These are phyloP conservation scores for Candida glaebosa DNA, from an alignment of 805 yeast species.

Conservation along the genomic window DNA sequence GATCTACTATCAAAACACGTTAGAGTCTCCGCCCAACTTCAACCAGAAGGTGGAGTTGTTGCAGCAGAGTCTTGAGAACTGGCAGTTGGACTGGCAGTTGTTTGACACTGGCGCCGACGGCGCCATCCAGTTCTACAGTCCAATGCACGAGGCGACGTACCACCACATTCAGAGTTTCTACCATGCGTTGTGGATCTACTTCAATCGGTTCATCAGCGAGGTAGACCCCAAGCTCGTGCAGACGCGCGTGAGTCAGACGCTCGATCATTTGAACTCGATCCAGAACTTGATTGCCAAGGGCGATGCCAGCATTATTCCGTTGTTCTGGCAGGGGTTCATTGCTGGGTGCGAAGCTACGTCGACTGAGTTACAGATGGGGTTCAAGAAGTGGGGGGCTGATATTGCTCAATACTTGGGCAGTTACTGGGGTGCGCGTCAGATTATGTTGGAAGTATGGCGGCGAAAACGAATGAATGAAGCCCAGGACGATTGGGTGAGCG, in stretches of 20 bases:
- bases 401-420: slow-evolving; percentile 58
- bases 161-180: slow-evolving; percentile 81
- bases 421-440: slow-evolving; percentile 82
- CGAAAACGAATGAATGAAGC: slow-evolving; percentile 58
- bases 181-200: slow-evolving; percentile 68
- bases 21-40: slow-evolving; percentile 23
- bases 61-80: slow-evolving; percentile 51
- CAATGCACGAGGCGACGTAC: slow-evolving; percentile 67
- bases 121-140: slow-evolving; percentile 37
- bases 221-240: slow-evolving; percentile 57
- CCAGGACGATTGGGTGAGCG: slow-evolving; percentile 73
- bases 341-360: slow-evolving; percentile 80
- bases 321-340: slow-evolving; percentile 86
- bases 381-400: slow-evolving; percentile 70
- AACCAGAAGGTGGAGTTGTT: slow-evolving; percentile 17
- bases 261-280: slow-evolving; percentile 61
- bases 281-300: slow-evolving; percentile 54
- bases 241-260: slow-evolving; percentile 54
- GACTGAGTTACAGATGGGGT: slow-evolving; percentile 55
- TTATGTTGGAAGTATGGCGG: slow-evolving; percentile 84
- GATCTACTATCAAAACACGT: slow-evolving; percentile 41
- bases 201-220: slow-evolving; percentile 58
- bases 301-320: slow-evolving; percentile 62
- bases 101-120: slow-evolving; percentile 21
- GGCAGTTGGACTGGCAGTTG: slow-evolving; percentile 77